phyloP scores from a whole-genome alignment of 805 yeast species.

The Kodamaea kaohsiungensis region DNA sequence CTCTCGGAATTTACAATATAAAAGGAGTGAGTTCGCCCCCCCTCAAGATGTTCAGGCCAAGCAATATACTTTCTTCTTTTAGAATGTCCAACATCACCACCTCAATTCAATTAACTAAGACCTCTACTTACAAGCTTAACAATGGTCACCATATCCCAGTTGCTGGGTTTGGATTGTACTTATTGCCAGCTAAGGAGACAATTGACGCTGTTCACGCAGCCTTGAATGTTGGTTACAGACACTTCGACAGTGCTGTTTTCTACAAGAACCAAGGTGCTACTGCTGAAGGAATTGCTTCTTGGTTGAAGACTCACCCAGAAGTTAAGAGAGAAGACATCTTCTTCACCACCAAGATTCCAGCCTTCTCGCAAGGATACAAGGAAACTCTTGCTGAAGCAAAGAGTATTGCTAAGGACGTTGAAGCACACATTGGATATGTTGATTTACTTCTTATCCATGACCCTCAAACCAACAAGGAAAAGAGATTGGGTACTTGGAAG shows the following conservation, averaged over 20 bases:
- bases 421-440: conserved; percentile 33
- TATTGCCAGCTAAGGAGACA: conserved; percentile 40
- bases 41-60: too few relatives aligned
- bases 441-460: conserved; percentile 51
- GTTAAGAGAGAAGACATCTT: conserved; percentile 34
- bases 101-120: conserved; percentile 34
- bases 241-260: conserved; percentile 69
- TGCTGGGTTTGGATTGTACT: conserved; percentile 58
- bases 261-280: conserved; percentile 67
- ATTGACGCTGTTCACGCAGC: conserved; percentile 54
- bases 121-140: conserved; percentile 45
- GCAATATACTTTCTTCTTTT: too few relatives aligned
- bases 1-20: not conserved
- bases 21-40: not conserved
- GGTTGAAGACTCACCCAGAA: conserved; percentile 46
- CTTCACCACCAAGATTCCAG: conserved; percentile 38
- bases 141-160: conserved; percentile 59
- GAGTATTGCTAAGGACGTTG: conserved; percentile 32
- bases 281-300: conserved; percentile 57
- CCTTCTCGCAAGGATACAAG: conserved; percentile 37
- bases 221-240: conserved; percentile 67
- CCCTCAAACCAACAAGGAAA: conserved; percentile 33
- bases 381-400: conserved; percentile 30
- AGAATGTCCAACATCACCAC: conserved; percentile 37
- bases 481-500: conserved; percentile 62